A percentile compares a stretch with the other conserved stretches of the same genome.
phyloP scores from a whole-genome alignment of 73 alveolate genomes.

The Paramecium tetraurelia region DNA sequence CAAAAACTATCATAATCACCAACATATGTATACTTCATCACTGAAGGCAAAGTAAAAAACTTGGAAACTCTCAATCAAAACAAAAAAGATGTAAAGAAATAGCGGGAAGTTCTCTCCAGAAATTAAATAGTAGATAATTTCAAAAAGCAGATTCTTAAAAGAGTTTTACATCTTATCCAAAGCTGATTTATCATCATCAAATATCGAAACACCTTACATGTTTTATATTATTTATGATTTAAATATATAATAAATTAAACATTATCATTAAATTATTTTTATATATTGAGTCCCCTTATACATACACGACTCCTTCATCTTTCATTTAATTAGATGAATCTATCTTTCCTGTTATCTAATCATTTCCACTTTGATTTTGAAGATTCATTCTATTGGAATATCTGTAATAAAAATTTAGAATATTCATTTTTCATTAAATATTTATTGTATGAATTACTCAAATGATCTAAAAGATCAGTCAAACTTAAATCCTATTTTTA shows the following conservation, averaged over 20 bases:
- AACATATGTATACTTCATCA: constrained; percentile 35
- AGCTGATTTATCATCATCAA: constrained; percentile 61
- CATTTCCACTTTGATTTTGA: too few relatives aligned
- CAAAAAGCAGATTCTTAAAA: constrained; percentile 47
- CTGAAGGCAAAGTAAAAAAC: constrained; percentile 47
- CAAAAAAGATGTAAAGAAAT: constrained; percentile 34
- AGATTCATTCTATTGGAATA: too few relatives aligned
- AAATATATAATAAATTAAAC: background rate
- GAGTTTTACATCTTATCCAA: constrained; percentile 61
- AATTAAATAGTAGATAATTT: constrained; percentile 46
- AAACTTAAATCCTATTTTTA: too few relatives aligned
- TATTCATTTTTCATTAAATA: too few relatives aligned
- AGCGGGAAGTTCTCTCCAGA: constrained; percentile 53
- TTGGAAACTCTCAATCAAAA: constrained; percentile 42
- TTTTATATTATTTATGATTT: background rate
- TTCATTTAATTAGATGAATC: background rate
- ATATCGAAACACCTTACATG: constrained; percentile 35
- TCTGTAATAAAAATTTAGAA: too few relatives aligned
- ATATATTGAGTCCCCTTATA: background rate
- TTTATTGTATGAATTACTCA: too few relatives aligned
- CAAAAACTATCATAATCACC: background rate
- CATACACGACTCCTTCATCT: background rate
- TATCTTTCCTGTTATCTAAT: too few relatives aligned
- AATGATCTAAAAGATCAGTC: too few relatives aligned
- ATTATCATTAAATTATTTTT: background rate